A percentile compares a stretch with the other conserved stretches of the same genome.
Conservation (phyloP, 306 rosid species). For the Citrullus mucosospermus region DNA sequence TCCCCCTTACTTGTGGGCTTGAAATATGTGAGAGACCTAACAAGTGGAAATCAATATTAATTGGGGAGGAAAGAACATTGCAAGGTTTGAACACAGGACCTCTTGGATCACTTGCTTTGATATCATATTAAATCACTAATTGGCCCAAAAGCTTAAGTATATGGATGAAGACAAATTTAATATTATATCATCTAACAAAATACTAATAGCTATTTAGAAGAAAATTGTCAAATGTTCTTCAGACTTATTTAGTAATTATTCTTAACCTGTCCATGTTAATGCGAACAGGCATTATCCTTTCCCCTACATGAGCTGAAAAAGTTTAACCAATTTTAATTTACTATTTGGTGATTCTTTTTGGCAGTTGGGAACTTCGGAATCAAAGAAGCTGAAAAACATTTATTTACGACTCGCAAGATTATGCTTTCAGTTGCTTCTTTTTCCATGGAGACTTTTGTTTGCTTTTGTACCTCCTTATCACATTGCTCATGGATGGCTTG, state of each 20-base stretch:
- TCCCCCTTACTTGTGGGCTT: too few relatives aligned
- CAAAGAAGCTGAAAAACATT: conserved; percentile 31
- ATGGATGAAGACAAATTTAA: too few relatives aligned
- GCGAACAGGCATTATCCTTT: background rate
- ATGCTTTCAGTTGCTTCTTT: conserved; percentile 52
- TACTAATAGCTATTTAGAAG: background rate
- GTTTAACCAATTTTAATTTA: background rate
- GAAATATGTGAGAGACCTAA: too few relatives aligned
- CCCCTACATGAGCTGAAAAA: background rate
- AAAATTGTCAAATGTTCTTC: background rate
- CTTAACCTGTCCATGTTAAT: background rate
- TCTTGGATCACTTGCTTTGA: too few relatives aligned
- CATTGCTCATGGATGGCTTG: conserved; percentile 89
- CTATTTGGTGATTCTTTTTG: background rate
- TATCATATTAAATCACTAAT: too few relatives aligned
- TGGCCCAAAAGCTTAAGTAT: too few relatives aligned
- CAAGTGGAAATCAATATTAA: too few relatives aligned
- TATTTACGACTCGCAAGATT: conserved; percentile 31
- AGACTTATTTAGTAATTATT: background rate
- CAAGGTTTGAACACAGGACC: too few relatives aligned
- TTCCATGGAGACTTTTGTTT: conserved; percentile 78
- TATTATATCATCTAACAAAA: too few relatives aligned
- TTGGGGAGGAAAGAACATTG: too few relatives aligned
- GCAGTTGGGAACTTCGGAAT: conserved; percentile 57
- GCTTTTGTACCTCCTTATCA: conserved; percentile 81